Conservation (phyloP, 306 rosid species). For the Macrotyloma uniflorum region DNA sequence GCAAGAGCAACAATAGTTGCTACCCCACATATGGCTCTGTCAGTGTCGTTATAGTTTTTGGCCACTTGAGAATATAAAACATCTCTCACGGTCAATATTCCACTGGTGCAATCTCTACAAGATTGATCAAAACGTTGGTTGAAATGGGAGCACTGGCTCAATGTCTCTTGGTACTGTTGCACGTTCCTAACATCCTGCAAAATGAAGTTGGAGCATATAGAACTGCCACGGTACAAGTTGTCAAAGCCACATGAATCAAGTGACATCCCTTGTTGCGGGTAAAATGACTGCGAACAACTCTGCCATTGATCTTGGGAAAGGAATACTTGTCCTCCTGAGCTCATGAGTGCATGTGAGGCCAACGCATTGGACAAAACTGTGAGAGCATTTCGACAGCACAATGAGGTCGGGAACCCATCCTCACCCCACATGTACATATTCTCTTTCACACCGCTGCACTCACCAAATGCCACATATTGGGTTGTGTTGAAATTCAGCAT, state of each 20-base stretch:
- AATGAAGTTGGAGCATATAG: conserved; percentile 21
- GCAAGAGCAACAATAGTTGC: conserved; percentile 61
- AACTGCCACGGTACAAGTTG: conserved; percentile 33
- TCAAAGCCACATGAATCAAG: conserved; percentile 48
- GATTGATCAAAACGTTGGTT: conserved; percentile 12
- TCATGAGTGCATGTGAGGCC: conserved; percentile 28
- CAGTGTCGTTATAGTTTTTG: not conserved
- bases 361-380: conserved; percentile 52
- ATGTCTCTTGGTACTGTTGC: conserved; percentile 37
- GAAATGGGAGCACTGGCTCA: conserved; percentile 49
- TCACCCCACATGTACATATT: conserved; percentile 48
- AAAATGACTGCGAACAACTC: conserved; percentile 42
- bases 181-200: conserved; percentile 5
- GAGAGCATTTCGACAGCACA: conserved; percentile 73
- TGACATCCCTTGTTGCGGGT: conserved; percentile 35
- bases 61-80: not conserved
- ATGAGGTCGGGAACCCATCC: conserved; percentile 43
- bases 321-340: conserved; percentile 28
- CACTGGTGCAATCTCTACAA: conserved; percentile 46
- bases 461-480: conserved; percentile 45
- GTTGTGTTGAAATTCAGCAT: conserved; percentile 42
- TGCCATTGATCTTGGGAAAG: conserved; percentile 40
- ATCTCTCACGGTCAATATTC: conserved; percentile 39
- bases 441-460: conserved; percentile 43
- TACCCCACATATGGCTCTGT: conserved; percentile 53